Evolutionary conservation across 73 alveolate species (phyloP), one percentile per base, ranked within the genome.

Genomic region (Urostyla sp.): DNA sequence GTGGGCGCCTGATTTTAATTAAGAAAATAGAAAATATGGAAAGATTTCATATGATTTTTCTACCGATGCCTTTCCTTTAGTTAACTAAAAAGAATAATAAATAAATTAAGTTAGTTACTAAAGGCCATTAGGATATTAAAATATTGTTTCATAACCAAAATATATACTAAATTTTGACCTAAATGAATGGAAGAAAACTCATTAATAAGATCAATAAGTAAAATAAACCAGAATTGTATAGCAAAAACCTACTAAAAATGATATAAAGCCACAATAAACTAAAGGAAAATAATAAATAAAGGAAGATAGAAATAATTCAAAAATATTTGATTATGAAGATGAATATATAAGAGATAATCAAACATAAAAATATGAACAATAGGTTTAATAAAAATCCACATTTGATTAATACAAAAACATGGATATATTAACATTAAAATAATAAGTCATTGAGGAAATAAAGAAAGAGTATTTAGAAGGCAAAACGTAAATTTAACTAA

Each of bases 371-470:
- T n/a, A n/a, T n/a, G n/a, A n/a, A n/a, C n/a, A n/a, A n/a, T n/a
- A n/a, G n/a, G n/a, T n/a, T n/a, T n/a, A n/a, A n/a, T n/a, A 31
- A 26, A n/a, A 52, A 3, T 2, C 13, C 27, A 30, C 16, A 21
- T 2, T 3, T 35, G 1, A 18, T 6, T 6, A 30, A 36, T 5
- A 32, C 15, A 52, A 73, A 32, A 52, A 34, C 32, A 26, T 54
- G 38, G 91, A 81, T 37, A 31, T 81, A 0, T 27, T 81, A 18
- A 26, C 85, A 15, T 61, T 81, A 20, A 81, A 81, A 55, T 51
- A 81, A 51, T 45, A 69, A 67, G 91, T 81, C 8, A 55, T 81
- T 52, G 91, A 81, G 6, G 91, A 81, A 13, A 31, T 81, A 20
- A 81, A 52, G 45, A 30, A 36, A n/a, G 91, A 81, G 36, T 7